phyloP scores from a whole-genome alignment of 495 filamentous ascomycete genomes.

The Pseudomonodictys pantanalensis region DNA sequence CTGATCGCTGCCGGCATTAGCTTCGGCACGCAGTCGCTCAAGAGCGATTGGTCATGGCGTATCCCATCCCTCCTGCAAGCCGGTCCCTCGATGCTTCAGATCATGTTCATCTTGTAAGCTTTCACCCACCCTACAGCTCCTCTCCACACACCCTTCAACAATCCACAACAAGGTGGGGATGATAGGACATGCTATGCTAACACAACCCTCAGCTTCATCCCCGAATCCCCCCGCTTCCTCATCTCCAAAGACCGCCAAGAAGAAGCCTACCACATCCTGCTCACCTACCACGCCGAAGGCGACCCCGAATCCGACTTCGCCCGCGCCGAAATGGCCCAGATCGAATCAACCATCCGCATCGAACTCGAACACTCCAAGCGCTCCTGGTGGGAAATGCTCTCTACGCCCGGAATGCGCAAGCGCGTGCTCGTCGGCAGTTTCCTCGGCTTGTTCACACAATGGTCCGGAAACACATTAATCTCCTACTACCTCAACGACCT shows the following conservation, averaged over 20 bases:
- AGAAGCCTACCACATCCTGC: slow-evolving; percentile 56
- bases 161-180: no score
- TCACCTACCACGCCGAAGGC: slow-evolving; percentile 62
- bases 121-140: no score
- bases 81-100: slow-evolving; percentile 55
- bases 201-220: slow-evolving; percentile 33
- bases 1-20: slow-evolving; percentile 59
- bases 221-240: slow-evolving; percentile 60
- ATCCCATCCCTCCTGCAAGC: slow-evolving; percentile 60
- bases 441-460: slow-evolving; percentile 62
- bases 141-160: no score
- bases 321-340: slow-evolving; percentile 60
- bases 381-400: slow-evolving; percentile 56
- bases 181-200: not conserved
- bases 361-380: slow-evolving; percentile 55
- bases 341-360: slow-evolving; percentile 56
- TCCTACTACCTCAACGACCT: slow-evolving; percentile 56
- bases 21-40: slow-evolving; percentile 56
- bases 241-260: slow-evolving; percentile 58
- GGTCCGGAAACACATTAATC: slow-evolving; percentile 63
- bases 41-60: slow-evolving; percentile 62
- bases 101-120: slow-evolving; percentile 43
- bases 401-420: slow-evolving; percentile 53
- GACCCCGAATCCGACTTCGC: slow-evolving; percentile 54
- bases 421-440: slow-evolving; percentile 57